A percentile compares a stretch with the other conserved stretches of the same genome.
These are phyloP conservation scores for Candida tibetensis DNA, from an alignment of 805 yeast species.

Conservation along the genomic window DNA sequence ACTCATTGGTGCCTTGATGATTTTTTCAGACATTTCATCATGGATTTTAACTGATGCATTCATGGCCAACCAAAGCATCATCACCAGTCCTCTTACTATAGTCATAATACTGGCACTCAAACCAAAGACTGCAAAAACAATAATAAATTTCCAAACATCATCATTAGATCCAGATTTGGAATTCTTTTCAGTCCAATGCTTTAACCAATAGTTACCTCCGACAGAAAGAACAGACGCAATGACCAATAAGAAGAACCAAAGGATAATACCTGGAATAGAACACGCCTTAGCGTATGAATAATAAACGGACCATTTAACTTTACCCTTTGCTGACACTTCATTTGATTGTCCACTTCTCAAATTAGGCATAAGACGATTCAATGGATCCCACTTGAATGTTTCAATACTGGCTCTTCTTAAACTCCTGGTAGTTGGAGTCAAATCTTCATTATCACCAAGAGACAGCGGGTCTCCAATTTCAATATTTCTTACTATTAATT, in stretches of 20 bases:
- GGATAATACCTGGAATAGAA: conserved; percentile 46
- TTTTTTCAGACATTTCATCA: conserved; percentile 23
- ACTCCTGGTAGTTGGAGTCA: neutral
- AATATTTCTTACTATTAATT: neutral
- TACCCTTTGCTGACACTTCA: conserved; percentile 17
- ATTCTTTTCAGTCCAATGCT: conserved; percentile 26
- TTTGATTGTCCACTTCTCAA: conserved; percentile 39
- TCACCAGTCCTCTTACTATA: conserved; percentile 18
- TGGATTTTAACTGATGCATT: conserved; percentile 23
- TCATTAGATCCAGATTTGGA: conserved; percentile 16
- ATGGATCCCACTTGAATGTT: conserved; percentile 47
- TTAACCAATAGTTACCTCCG: conserved; percentile 21
- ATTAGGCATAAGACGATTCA: conserved; percentile 27
- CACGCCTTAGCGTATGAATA: conserved; percentile 22
- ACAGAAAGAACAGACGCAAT: conserved; percentile 12
- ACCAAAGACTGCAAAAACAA: conserved; percentile 17
- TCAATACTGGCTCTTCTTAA: conserved; percentile 45
- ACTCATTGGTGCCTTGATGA: conserved; percentile 28
- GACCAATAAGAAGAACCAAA: conserved; percentile 33
- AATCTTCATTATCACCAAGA: neutral
- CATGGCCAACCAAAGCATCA: conserved; percentile 21
- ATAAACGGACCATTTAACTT: conserved; percentile 24
- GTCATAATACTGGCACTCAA: conserved; percentile 13
- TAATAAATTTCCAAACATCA: conserved; percentile 17
- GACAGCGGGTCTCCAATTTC: neutral